Conservation (phyloP, 2,329 filamentous ascomycete genomes). For the Botrytis pseudocinerea region DNA sequence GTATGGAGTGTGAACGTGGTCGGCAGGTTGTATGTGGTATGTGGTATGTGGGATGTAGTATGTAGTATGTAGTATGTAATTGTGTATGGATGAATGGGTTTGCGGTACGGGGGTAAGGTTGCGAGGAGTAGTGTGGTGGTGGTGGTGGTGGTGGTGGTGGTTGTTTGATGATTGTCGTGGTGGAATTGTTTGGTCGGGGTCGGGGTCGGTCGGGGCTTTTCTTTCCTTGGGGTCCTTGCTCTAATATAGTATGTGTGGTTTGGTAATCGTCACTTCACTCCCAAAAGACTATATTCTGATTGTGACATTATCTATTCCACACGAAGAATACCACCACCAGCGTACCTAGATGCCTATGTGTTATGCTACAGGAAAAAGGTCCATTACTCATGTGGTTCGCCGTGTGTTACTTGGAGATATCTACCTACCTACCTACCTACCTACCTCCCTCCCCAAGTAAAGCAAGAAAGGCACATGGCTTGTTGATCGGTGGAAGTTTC, state of each 20-base stretch:
- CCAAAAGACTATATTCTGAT: not conserved
- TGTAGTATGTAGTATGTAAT: not conserved
- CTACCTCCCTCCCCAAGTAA: not conserved
- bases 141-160: not conserved
- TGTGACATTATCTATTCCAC: not conserved
- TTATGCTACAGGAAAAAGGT: too few species aligned
- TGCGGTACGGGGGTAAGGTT: not conserved
- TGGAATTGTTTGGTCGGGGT: constrained; percentile 1
- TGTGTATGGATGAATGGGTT: not conserved
- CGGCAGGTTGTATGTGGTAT: not conserved
- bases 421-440: not conserved
- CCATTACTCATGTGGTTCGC: not conserved
- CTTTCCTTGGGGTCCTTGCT: constrained; percentile 7
- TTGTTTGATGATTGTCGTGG: constrained; percentile 7
- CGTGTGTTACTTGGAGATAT: not conserved
- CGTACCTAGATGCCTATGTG: not conserved
- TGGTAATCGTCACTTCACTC: not conserved
- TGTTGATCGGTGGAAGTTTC: not conserved
- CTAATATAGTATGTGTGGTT: not conserved
- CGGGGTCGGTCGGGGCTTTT: not conserved
- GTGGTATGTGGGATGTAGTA: not conserved
- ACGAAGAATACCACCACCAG: not conserved
- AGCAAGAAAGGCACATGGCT: too few species aligned
- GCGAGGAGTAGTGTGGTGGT: not conserved
- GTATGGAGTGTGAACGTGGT: not conserved